Evolutionary conservation across 106 monocot genomes (phyloP).

Genomic region (Dendrobium officinale): DNA sequence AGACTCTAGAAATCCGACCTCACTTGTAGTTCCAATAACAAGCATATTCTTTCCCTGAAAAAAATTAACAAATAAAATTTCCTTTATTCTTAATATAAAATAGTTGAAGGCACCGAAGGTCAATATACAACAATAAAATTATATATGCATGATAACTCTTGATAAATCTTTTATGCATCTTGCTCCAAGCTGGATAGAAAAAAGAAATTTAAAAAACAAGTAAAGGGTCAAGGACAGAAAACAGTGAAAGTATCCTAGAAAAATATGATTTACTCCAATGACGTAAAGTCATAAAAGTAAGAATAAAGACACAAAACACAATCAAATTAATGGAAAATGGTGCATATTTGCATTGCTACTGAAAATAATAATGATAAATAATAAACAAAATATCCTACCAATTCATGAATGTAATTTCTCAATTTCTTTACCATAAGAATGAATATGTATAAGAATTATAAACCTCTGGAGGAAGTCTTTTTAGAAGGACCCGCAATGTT

Average conservation of each 20-base stretch:
- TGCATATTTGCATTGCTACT: not conserved
- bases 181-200: not conserved
- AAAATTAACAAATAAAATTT: not conserved
- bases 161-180: not conserved
- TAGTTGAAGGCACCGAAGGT: not conserved
- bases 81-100: not conserved
- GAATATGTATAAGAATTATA: not conserved
- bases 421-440: not conserved
- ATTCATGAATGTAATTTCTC: not conserved
- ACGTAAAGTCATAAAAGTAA: not conserved
- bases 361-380: not conserved
- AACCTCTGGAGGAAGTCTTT: slow-evolving; percentile 90
- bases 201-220: not conserved
- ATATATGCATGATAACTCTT: not conserved
- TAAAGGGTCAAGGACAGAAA: too few species aligned
- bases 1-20: slow-evolving; percentile 79
- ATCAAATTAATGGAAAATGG: not conserved
- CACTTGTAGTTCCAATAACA: slow-evolving; percentile 91
- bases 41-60: slow-evolving; percentile 88
- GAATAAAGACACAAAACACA: not conserved
- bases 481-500: slow-evolving; percentile 77
- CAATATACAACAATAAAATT: not conserved
- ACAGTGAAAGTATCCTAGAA: not conserved
- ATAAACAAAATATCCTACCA: not conserved
- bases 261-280: not conserved